Conservation (phyloP, 2,329 filamentous ascomycete species). For the Claviceps humidiphila region DNA sequence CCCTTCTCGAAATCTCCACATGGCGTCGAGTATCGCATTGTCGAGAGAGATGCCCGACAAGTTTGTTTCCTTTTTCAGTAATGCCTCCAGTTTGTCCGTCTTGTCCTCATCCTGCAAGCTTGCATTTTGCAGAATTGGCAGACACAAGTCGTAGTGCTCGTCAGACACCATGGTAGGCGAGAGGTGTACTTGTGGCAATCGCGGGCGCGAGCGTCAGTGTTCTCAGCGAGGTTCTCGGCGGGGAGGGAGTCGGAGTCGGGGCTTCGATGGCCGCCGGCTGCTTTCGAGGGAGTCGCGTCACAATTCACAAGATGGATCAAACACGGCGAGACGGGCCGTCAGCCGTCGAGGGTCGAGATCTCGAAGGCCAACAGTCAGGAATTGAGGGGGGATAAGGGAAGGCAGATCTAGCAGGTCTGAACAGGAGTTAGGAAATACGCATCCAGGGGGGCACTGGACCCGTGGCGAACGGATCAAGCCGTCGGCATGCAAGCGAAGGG, state of each 20-base stretch:
- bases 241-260: background rate
- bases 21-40: constrained; percentile 76
- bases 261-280: background rate
- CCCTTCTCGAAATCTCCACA: constrained; percentile 71
- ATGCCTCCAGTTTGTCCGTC: constrained; percentile 78
- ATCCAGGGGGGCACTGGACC: background rate
- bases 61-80: constrained; percentile 65
- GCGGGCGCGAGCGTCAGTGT: background rate
- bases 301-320: background rate
- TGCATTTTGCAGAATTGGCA: constrained; percentile 73
- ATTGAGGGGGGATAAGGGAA: background rate
- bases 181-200: background rate
- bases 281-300: background rate
- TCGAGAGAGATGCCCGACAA: constrained; percentile 68
- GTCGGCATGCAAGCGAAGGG: background rate
- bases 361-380: background rate
- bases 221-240: background rate
- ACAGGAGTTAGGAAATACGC: background rate
- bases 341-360: background rate
- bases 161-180: constrained; percentile 67
- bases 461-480: background rate
- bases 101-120: constrained; percentile 87
- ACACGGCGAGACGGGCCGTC: background rate
- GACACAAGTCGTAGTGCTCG: constrained; percentile 80
- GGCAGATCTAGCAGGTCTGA: background rate